These are phyloP conservation scores for Harringtonia aguacate DNA, from an alignment of 2,329 filamentous ascomycete genomes.

Conservation along the genomic window DNA sequence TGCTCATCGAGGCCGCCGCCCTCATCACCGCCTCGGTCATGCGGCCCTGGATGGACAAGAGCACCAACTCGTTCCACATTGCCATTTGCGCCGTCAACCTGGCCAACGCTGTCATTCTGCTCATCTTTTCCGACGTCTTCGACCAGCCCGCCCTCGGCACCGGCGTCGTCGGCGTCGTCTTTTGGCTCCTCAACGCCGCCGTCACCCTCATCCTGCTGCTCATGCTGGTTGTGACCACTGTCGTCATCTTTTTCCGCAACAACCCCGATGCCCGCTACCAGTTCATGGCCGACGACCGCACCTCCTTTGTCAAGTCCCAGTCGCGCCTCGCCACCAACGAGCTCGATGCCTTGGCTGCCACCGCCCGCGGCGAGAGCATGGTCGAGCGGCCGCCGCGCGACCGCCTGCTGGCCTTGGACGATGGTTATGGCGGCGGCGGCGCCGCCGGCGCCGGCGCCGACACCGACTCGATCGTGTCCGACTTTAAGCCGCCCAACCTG, in stretches of 20 bases:
- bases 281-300: conserved; percentile 78
- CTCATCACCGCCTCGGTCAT: conserved; percentile 63
- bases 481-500: neutral
- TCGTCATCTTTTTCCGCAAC: conserved; percentile 63
- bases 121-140: conserved; percentile 75
- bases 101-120: conserved; percentile 66
- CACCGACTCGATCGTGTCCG: conserved; percentile 3
- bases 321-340: conserved; percentile 63
- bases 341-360: conserved; percentile 72
- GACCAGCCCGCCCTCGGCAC: conserved; percentile 65
- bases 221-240: conserved; percentile 57
- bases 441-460: conserved; percentile 1
- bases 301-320: conserved; percentile 86
- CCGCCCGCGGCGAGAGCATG: conserved; percentile 58
- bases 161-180: conserved; percentile 71
- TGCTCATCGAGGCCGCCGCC: conserved; percentile 63
- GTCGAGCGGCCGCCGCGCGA: conserved; percentile 30
- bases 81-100: conserved; percentile 73
- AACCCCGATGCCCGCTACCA: conserved; percentile 81
- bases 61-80: conserved; percentile 82
- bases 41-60: conserved; percentile 89
- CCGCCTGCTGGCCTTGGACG: conserved; percentile 1
- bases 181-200: conserved; percentile 69
- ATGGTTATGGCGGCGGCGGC: too few species aligned
- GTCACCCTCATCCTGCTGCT: conserved; percentile 67